phyloP scores from a whole-genome alignment of 192 early-diverging fungal genomes.

The Diversispora epigaea region DNA sequence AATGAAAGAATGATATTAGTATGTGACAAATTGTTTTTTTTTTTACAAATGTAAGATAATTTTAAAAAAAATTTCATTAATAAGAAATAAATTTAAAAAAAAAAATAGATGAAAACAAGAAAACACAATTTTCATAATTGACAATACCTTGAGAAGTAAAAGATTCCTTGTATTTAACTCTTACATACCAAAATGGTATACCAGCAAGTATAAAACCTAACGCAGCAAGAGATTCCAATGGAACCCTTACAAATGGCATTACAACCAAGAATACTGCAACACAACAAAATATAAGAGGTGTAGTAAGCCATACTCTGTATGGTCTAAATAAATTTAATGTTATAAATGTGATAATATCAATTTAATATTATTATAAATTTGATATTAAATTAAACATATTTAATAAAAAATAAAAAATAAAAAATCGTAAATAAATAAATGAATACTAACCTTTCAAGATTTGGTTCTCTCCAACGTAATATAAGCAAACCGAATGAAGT shows the following conservation, averaged over 20 bases:
- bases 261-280: conserved; percentile 60
- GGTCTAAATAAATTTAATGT: conserved; percentile 49
- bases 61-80: background rate
- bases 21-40: background rate
- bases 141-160: conserved; percentile 18
- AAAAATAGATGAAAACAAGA: too few relatives aligned
- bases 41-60: background rate
- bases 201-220: conserved; percentile 52
- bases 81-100: background rate
- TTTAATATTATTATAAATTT: background rate
- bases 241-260: conserved; percentile 59
- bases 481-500: conserved; percentile 11
- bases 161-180: conserved; percentile 18
- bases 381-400: background rate
- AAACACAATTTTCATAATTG: too few relatives aligned
- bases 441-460: conserved; percentile 40
- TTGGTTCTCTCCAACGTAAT: conserved; percentile 65
- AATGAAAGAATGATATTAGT: background rate
- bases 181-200: conserved; percentile 50
- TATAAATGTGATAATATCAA: background rate
- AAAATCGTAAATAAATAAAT: too few relatives aligned
- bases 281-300: conserved; percentile 65
- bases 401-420: too few relatives aligned
- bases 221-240: conserved; percentile 49
- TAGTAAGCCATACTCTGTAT: conserved; percentile 65